phyloP scores from a whole-genome alignment of 2,329 filamentous ascomycete species.

The Coleophoma crateriformis region DNA sequence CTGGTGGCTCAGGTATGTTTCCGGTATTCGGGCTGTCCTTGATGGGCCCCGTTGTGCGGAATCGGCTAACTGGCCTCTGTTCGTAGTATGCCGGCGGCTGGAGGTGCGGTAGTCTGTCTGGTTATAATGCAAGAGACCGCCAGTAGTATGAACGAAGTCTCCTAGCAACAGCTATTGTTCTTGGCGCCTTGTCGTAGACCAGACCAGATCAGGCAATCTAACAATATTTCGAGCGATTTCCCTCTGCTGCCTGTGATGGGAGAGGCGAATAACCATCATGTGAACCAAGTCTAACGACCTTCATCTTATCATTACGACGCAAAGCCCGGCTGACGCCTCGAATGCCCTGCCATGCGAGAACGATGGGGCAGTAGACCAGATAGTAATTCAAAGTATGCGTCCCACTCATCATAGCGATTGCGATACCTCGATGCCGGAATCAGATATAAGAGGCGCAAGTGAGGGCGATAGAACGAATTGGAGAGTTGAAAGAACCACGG shows the following conservation, averaged over 20 bases:
- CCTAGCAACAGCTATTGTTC: too few species aligned
- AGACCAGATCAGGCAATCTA: too few species aligned
- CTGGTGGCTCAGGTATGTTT: neutral
- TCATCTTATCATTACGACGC: neutral
- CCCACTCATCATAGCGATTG: neutral
- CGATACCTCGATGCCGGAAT: too few species aligned
- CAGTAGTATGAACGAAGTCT: neutral
- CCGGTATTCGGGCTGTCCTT: neutral
- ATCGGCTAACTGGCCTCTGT: neutral
- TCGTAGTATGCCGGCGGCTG: neutral
- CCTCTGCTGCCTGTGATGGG: too few species aligned
- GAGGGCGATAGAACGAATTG: too few species aligned
- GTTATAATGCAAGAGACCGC: conserved; percentile 1
- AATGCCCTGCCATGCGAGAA: neutral
- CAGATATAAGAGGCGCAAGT: too few species aligned
- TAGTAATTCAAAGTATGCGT: neutral
- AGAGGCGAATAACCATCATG: too few species aligned
- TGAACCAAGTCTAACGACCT: too few species aligned
- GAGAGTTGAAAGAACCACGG: too few species aligned
- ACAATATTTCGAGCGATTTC: too few species aligned
- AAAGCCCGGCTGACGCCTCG: neutral
- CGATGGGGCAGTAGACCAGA: neutral
- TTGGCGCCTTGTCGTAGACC: too few species aligned
- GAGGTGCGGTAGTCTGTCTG: neutral
- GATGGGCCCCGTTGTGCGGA: neutral